These are phyloP conservation scores for Rhodomyrtus psidioides DNA, from an alignment of 441 rosid species.

Conservation along the genomic window DNA sequence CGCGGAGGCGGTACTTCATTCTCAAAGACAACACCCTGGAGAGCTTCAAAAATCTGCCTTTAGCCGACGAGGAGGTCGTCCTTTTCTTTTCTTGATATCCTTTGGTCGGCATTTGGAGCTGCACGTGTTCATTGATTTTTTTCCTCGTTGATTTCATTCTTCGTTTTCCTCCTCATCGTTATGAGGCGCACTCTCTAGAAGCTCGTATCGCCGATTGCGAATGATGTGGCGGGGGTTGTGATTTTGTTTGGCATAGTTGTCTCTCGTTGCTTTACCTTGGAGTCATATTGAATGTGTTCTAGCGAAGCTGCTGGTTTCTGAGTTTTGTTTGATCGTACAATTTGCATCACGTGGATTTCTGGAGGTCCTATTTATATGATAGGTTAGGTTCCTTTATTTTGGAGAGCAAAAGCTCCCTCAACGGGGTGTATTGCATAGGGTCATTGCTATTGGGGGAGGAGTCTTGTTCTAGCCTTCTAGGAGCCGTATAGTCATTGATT, in stretches of 20 bases:
- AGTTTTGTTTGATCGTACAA: neutral
- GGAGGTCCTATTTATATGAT: neutral
- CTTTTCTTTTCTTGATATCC: neutral
- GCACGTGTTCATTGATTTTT: neutral
- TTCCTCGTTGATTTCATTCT: neutral
- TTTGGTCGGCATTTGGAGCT: neutral
- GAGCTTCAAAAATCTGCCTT: constrained; percentile 59
- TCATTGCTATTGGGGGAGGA: neutral
- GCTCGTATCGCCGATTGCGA: neutral
- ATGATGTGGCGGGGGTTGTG: neutral
- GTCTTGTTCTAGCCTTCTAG: neutral
- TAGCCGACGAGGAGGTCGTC: constrained; percentile 45
- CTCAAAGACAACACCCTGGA: constrained; percentile 50
- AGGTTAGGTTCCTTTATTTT: neutral
- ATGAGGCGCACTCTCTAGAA: neutral
- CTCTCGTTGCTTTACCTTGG: neutral
- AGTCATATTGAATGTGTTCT: neutral
- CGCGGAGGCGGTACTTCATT: constrained; percentile 72
- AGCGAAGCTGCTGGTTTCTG: neutral
- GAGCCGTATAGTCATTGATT: neutral
- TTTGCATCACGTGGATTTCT: neutral
- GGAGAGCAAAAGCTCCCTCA: neutral
- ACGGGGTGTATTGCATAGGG: neutral
- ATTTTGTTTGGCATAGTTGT: neutral
- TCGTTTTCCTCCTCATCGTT: neutral